These are phyloP conservation scores for Pythium scleroteichum DNA, from an alignment of 352 stramenopile species.

Conservation along the genomic window DNA sequence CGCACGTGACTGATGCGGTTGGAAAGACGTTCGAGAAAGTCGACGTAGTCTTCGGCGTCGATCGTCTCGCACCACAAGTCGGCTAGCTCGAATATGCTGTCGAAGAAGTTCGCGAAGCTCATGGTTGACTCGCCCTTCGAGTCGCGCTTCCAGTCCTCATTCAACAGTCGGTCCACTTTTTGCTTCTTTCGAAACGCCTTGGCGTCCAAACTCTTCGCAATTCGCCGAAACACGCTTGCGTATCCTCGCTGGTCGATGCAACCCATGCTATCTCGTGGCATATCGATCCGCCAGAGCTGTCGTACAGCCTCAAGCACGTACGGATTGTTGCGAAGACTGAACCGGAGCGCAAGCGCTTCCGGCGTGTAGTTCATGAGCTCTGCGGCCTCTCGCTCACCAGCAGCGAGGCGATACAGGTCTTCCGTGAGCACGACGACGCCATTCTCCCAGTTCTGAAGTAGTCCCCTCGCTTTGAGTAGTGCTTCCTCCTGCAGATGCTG, in stretches of 20 bases:
- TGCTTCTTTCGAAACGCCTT: conserved; percentile 33
- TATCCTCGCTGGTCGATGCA: conserved; percentile 66
- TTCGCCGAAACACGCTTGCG: conserved; percentile 52
- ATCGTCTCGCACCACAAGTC: conserved; percentile 80
- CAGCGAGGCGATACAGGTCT: conserved; percentile 54
- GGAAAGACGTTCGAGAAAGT: conserved; percentile 47
- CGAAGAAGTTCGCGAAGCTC: conserved; percentile 69
- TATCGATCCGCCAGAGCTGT: conserved; percentile 60
- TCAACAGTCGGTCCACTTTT: conserved; percentile 46
- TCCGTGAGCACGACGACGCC: conserved; percentile 57
- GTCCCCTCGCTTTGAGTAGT: conserved; percentile 50
- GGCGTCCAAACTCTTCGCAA: conserved; percentile 52
- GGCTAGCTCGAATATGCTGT: conserved; percentile 70
- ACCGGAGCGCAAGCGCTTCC: conserved; percentile 61
- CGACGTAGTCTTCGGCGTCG: conserved; percentile 61
- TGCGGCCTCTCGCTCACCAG: conserved; percentile 43
- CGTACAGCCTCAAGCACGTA: conserved; percentile 45
- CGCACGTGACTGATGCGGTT: conserved; percentile 40
- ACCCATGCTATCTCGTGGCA: conserved; percentile 50
- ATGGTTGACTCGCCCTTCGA: conserved; percentile 54
- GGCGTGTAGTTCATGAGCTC: conserved; percentile 72
- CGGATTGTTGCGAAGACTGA: conserved; percentile 63
- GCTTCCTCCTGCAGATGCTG: conserved; percentile 73
- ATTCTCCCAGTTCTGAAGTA: conserved; percentile 74
- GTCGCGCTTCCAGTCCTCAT: conserved; percentile 68